phyloP scores from a whole-genome alignment of 2,329 filamentous ascomycete genomes.

The Davidsoniella neocaledoniae region DNA sequence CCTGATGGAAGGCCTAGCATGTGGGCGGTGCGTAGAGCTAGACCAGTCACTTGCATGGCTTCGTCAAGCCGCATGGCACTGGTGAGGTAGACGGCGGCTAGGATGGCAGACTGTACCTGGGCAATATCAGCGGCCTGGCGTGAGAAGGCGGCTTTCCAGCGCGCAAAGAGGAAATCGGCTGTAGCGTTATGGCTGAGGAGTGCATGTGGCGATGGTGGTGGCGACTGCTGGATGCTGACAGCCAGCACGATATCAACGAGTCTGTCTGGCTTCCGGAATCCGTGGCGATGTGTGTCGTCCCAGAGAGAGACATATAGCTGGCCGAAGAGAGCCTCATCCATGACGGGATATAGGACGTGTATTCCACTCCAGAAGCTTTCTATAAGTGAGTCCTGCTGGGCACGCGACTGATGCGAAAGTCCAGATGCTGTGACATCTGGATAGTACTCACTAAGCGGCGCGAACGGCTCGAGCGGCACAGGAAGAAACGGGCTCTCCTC shows the following conservation, averaged over 20 bases:
- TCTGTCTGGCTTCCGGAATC: background rate
- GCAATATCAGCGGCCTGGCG: background rate
- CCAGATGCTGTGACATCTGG: no score
- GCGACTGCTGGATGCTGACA: constrained; percentile 5
- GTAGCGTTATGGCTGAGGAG: background rate
- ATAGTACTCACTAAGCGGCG: background rate
- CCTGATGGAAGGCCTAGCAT: constrained; percentile 7
- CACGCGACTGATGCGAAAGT: background rate
- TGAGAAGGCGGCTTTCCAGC: constrained; percentile 4
- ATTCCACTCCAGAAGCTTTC: constrained; percentile 1
- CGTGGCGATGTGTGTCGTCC: background rate
- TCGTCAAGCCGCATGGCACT: constrained; percentile 3
- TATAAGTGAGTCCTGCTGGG: background rate
- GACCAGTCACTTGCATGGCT: background rate
- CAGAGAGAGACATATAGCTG: background rate
- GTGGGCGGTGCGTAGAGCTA: constrained; percentile 4
- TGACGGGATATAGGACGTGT: constrained; percentile 1
- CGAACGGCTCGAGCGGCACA: background rate
- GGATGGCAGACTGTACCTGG: constrained; percentile 9
- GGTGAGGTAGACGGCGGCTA: background rate
- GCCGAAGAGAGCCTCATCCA: constrained; percentile 4
- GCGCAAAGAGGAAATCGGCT: constrained; percentile 1
- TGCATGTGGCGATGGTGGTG: no score
- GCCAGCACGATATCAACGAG: constrained; percentile 3
- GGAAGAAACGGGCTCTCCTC: constrained; percentile 4